A percentile compares a stretch with the other conserved stretches of the same genome.
Evolutionary conservation across 2,329 filamentous ascomycete genomes (phyloP).

Genomic region (Cytospora mali): DNA sequence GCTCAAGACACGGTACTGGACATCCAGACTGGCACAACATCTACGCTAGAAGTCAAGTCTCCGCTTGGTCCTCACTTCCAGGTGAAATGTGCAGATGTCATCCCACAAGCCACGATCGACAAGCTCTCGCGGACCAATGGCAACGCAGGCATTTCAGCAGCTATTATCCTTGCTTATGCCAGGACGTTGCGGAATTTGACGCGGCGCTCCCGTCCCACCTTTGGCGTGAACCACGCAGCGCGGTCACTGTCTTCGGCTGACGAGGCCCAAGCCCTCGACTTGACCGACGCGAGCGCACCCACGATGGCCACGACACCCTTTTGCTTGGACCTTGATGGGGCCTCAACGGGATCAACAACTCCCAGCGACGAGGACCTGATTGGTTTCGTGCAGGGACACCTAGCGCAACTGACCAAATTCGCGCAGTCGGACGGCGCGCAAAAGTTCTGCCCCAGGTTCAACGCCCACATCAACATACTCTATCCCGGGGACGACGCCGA

Average conservation of each 20-base stretch:
- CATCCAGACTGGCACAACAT: background rate
- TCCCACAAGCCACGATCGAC: constrained; percentile 8
- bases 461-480: constrained; percentile 29
- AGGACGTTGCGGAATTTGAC: constrained; percentile 22
- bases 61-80: constrained; percentile 29
- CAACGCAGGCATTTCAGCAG: constrained; percentile 20
- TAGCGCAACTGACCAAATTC: constrained; percentile 28
- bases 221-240: constrained; percentile 27
- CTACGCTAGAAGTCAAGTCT: background rate
- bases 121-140: background rate
- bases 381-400: constrained; percentile 22
- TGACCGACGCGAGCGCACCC: constrained; percentile 15
- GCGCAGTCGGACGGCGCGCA: constrained; percentile 26
- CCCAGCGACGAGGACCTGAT: constrained; percentile 4
- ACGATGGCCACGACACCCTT: constrained; percentile 17
- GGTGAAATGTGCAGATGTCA: constrained; percentile 16
- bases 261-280: constrained; percentile 22
- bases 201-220: constrained; percentile 21
- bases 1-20: constrained; percentile 9
- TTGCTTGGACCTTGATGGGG: background rate
- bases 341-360: background rate
- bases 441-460: constrained; percentile 24
- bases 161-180: constrained; percentile 27
- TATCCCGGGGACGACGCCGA: constrained; percentile 5
- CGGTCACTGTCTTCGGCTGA: constrained; percentile 27